Base-by-base conservation (phyloP, 345 rosid genomes). In the Erodium maritimum region DNA sequence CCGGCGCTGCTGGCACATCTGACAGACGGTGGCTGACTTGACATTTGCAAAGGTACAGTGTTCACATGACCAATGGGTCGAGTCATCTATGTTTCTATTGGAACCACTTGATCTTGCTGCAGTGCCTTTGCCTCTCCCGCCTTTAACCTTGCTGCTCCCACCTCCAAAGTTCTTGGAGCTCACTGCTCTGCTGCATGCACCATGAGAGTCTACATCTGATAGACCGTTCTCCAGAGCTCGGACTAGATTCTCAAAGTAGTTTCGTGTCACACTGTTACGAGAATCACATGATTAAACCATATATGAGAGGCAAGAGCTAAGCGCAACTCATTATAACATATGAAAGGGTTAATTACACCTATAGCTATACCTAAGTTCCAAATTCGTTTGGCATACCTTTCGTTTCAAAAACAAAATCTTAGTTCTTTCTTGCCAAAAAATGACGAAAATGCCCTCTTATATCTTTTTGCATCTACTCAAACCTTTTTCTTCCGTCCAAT, bases 241-340 rank as follows among this genome's bases (percentile, higher is more conserved):
- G 60, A 94, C 99, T 59, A 94, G 69, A 77, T 94, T 90, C 84
- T 94, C 99, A 13, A 94, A 94, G 74, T 87, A 94, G 69, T 78
- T 94, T 67, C 81, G 84, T 11, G 99, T 94, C 51, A 94, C 99
- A 25, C 99, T 94, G 88, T 65, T 54, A 5, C 66, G 63, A 57
- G 33, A 11, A 19, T 51, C 29, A 52, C 21, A 59, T 17, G 24
- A 5, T 3, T 9, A 3, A n/a, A n/a, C 12, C 13, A 37, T 29
- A 29, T 29, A 5, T 29, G 9, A 11, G 37, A 29, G 37, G 37
- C n/a, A n/a, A n/a, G n/a, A n/a, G n/a, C n/a, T n/a, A n/a, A n/a
- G n/a, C n/a, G n/a, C n/a, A n/a, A n/a, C n/a, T n/a, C n/a, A n/a
- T n/a, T n/a, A n/a, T n/a, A n/a, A n/a, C n/a, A n/a, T n/a, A n/a